Conservation (phyloP, 257 asterid genomes). For the Handroanthus guayacan region DNA sequence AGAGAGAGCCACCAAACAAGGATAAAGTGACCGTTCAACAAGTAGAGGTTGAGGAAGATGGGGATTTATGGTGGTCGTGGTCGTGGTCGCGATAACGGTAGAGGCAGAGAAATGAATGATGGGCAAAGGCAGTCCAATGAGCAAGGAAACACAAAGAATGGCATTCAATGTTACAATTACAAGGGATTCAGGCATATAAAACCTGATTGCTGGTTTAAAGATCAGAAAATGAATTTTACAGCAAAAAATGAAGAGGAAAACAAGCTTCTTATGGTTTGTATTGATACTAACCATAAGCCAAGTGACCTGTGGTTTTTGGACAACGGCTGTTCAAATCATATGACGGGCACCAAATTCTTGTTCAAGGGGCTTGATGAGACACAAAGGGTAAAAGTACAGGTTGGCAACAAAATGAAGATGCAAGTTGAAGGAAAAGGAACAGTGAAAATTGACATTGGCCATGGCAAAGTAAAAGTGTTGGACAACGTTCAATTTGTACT, state of each 20-base stretch:
- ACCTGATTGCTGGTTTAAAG: background rate
- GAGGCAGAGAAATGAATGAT: background rate
- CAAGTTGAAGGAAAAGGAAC: conserved; percentile 20
- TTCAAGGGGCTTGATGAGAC: background rate
- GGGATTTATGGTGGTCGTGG: background rate
- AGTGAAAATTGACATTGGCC: background rate
- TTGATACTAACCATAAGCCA: background rate
- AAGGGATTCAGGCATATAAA: background rate
- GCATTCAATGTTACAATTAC: background rate
- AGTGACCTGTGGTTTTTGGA: background rate
- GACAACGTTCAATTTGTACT: conserved; percentile 24
- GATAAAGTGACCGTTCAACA: background rate
- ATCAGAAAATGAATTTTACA: too few species aligned
- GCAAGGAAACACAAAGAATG: background rate
- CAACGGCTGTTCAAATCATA: background rate
- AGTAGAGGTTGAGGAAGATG: background rate
- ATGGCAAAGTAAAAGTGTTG: background rate
- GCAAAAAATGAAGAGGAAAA: background rate
- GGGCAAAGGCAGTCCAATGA: background rate
- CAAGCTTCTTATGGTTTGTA: background rate
- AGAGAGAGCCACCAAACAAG: background rate
- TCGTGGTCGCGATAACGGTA: background rate
- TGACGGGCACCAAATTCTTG: background rate
- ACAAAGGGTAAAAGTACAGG: background rate
- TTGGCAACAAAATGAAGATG: too few species aligned